Percentiles rank a stretch among this genome's conserved stretches.
These are phyloP conservation scores for Ophiostoma piceae DNA, from an alignment of 2,329 filamentous ascomycete genomes.

Conservation along the genomic window DNA sequence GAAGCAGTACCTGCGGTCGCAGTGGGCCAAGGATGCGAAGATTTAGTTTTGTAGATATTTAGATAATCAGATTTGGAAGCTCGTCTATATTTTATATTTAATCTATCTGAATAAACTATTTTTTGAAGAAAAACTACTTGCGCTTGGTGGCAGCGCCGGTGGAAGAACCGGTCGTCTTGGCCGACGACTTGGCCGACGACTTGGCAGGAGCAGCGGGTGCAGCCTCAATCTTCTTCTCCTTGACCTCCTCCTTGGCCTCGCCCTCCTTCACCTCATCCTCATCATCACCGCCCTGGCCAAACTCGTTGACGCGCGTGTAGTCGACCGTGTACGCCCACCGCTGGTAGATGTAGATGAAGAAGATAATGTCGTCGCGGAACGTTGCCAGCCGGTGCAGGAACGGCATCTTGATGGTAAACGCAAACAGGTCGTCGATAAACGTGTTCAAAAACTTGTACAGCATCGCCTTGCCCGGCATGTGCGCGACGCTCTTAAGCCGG, in stretches of 20 bases:
- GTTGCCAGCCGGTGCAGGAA: constrained; percentile 87
- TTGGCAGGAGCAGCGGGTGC: constrained; percentile 32
- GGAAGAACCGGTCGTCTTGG: constrained; percentile 42
- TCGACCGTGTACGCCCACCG: constrained; percentile 88
- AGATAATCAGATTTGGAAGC: background rate
- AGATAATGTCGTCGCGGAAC: constrained; percentile 91
- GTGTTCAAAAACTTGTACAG: constrained; percentile 98
- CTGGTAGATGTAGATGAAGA: constrained; percentile 97
- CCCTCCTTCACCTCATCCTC: constrained; percentile 50
- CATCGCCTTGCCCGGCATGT: constrained; percentile 96
- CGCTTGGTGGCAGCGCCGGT: constrained; percentile 45
- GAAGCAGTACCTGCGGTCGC: constrained; percentile 53
- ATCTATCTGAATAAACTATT: background rate
- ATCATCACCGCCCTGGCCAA: constrained; percentile 98
- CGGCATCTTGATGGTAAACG: constrained; percentile 99
- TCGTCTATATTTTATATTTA: background rate
- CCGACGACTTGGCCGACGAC: constrained; percentile 35
- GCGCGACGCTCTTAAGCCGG: constrained; percentile 86
- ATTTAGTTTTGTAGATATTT: constrained; percentile 17
- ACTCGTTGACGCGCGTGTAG: constrained; percentile 90
- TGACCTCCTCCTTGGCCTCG: constrained; percentile 40
- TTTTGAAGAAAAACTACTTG: constrained; percentile 33
- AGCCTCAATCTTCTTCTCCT: constrained; percentile 34
- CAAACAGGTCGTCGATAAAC: constrained; percentile 97
- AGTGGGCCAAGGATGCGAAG: constrained; percentile 23